Conservation (phyloP, 1,284 basidiomycete genomes). For the Ceratobasidium sp. region DNA sequence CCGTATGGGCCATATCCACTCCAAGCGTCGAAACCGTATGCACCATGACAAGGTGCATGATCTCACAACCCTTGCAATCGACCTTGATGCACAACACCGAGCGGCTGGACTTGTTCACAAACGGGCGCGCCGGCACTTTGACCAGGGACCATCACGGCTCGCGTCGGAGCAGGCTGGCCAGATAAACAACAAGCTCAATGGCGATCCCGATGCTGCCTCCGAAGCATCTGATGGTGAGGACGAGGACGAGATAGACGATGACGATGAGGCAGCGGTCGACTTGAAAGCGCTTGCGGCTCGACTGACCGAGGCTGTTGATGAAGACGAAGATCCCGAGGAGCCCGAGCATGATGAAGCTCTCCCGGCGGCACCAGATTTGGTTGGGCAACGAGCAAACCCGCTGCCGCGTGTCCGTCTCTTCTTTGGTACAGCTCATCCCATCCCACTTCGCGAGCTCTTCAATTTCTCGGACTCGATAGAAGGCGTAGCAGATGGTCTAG, state of each 20-base stretch:
- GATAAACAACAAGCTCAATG: background rate
- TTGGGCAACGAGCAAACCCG: background rate
- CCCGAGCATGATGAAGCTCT: background rate
- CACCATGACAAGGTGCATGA: slow-evolving; percentile 48
- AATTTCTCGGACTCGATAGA: background rate
- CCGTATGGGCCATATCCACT: slow-evolving; percentile 51
- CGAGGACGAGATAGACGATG: background rate
- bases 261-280: background rate
- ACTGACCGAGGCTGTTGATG: background rate
- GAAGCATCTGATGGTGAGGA: background rate
- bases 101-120: slow-evolving; percentile 8
- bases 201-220: background rate
- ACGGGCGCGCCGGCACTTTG: background rate
- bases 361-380: background rate
- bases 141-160: background rate
- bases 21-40: slow-evolving; percentile 49
- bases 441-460: background rate
- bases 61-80: slow-evolving; percentile 48
- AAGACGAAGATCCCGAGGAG: background rate
- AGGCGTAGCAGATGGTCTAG: background rate
- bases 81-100: slow-evolving; percentile 39
- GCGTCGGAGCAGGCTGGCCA: background rate
- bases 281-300: background rate
- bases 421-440: background rate
- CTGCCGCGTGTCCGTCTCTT: background rate